Percentiles rank a stretch among this genome's conserved stretches.
These are phyloP conservation scores for Coleophoma eucalyptorum DNA, from an alignment of 2,329 filamentous ascomycete species.

Conservation along the genomic window DNA sequence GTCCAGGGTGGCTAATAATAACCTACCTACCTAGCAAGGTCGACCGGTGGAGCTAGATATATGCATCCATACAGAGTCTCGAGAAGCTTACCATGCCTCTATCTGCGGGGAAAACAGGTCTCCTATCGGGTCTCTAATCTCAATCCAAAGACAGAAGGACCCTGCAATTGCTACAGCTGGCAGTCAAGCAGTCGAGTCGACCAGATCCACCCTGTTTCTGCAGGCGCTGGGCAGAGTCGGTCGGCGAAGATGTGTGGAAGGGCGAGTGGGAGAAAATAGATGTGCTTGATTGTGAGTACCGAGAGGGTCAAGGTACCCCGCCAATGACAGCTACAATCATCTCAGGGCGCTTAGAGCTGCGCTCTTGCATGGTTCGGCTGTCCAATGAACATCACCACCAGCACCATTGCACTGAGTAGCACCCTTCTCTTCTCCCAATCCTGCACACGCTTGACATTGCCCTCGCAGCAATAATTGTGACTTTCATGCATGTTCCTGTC, in stretches of 20 bases:
- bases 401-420: not conserved
- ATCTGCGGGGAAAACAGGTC: not conserved
- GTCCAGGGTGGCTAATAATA: no score
- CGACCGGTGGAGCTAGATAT: no score
- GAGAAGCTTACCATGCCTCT: no score
- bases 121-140: not conserved
- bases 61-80: no score
- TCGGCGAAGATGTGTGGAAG: not conserved
- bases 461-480: not conserved
- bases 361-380: not conserved
- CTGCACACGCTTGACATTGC: not conserved
- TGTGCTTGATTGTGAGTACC: not conserved
- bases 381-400: not conserved
- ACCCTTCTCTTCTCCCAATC: not conserved
- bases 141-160: not conserved
- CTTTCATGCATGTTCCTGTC: conserved; percentile 1
- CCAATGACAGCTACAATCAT: not conserved
- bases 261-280: not conserved
- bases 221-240: not conserved
- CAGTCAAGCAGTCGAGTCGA: no score
- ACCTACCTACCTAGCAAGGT: no score
- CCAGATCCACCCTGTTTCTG: not conserved
- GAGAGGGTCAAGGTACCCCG: not conserved
- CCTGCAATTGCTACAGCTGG: no score
- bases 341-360: not conserved